phyloP scores from a whole-genome alignment of 1,284 basidiomycete species.

The Veloporphyrellus conicus region DNA sequence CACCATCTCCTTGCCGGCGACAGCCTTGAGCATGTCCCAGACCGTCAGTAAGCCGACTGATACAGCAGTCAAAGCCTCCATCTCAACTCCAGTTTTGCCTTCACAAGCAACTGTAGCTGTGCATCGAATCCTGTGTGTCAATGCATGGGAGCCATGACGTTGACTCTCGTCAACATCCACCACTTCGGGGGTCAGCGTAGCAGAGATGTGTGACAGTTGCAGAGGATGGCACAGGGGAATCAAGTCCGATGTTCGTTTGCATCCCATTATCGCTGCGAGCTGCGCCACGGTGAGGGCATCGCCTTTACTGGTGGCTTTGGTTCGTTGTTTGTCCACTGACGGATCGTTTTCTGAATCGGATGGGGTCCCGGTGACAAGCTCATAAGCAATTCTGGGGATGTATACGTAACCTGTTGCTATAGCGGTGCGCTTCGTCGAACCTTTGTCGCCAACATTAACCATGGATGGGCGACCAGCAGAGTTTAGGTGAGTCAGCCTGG shows the following conservation, averaged over 20 bases:
- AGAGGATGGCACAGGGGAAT: conserved; percentile 87
- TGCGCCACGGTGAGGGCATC: conserved; percentile 77
- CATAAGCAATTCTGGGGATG: conserved; percentile 61
- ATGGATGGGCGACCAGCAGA: conserved; percentile 65
- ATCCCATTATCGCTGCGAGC: conserved; percentile 82
- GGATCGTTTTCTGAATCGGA: conserved; percentile 26
- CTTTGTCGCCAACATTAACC: conserved; percentile 75
- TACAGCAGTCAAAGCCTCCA: conserved; percentile 88
- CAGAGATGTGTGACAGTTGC: conserved; percentile 63
- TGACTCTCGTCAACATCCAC: not conserved
- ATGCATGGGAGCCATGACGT: conserved; percentile 4
- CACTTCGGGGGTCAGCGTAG: conserved; percentile 50
- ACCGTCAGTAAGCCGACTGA: conserved; percentile 76
- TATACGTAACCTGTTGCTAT: conserved; percentile 77
- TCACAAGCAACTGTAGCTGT: conserved; percentile 66
- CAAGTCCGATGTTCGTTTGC: conserved; percentile 76
- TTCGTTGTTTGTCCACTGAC: conserved; percentile 35
- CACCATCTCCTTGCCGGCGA: conserved; percentile 80
- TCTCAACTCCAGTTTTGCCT: conserved; percentile 86
- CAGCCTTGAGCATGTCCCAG: conserved; percentile 91
- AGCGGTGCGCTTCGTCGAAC: conserved; percentile 62
- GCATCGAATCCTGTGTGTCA: conserved; percentile 56
- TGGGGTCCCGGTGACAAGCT: conserved; percentile 47
- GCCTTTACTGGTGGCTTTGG: conserved; percentile 62
- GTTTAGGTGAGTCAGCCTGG: conserved; percentile 68